These are phyloP conservation scores for Podospora bellae-mahoneyi DNA, from an alignment of 495 filamentous ascomycete species.

Conservation along the genomic window DNA sequence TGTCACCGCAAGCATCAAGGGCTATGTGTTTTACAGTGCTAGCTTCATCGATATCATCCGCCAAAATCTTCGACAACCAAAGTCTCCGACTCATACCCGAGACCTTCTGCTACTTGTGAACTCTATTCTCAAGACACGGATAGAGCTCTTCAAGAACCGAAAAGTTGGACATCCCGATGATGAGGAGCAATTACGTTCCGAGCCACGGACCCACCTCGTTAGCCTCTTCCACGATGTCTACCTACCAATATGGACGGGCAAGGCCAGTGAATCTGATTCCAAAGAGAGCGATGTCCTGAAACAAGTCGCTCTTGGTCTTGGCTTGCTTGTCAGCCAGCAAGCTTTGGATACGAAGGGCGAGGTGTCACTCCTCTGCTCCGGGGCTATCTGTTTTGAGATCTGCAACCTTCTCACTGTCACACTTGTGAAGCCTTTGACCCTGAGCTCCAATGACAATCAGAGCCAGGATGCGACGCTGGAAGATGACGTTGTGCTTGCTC, in stretches of 20 bases:
- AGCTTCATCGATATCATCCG: conserved; percentile 37
- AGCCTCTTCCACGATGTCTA: conserved; percentile 41
- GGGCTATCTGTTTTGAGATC: conserved; percentile 34
- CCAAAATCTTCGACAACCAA: conserved; percentile 39
- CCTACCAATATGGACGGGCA: conserved; percentile 38
- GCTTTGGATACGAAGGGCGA: conserved; percentile 19
- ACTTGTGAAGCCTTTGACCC: conserved; percentile 23
- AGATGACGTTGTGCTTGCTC: conserved; percentile 38
- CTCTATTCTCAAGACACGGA: conserved; percentile 38
- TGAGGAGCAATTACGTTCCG: conserved; percentile 24
- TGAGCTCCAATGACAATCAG: conserved; percentile 33
- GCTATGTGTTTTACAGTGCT: conserved; percentile 35
- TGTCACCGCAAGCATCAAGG: conserved; percentile 32
- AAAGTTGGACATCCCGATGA: conserved; percentile 26
- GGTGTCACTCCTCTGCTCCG: conserved; percentile 31
- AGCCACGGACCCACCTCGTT: conserved; percentile 17
- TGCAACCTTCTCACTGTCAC: conserved; percentile 28
- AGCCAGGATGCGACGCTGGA: conserved; percentile 30
- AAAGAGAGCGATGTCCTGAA: conserved; percentile 36
- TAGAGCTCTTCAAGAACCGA: conserved; percentile 29
- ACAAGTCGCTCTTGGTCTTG: conserved; percentile 40
- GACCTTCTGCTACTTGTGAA: conserved; percentile 44
- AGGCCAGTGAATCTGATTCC: conserved; percentile 21
- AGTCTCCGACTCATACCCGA: conserved; percentile 39
- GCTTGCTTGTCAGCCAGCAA: conserved; percentile 37